Evolutionary conservation across 768 basidiomycete species (phyloP), one percentile per base, ranked within the genome.

Genomic region (Termitomyces titanicus): DNA sequence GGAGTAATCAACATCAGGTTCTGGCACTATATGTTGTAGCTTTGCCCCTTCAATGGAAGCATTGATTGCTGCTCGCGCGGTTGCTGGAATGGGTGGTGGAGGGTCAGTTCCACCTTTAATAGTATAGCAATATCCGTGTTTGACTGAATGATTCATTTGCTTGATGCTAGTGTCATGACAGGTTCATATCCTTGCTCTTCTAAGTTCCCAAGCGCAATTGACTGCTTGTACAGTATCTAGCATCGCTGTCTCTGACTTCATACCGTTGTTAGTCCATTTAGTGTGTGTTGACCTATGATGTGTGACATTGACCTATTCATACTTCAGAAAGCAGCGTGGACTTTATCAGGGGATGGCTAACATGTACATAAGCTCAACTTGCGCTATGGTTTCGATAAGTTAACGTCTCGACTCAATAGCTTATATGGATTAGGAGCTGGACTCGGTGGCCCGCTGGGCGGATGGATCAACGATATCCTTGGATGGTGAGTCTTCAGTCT

Each of bases 31-130:
- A 39, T 76, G 86, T 15, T 98, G 94, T 66, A 96, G 92, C 1
- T 61, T 94, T 39, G 95, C 93, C 39, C 84, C 88, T 9, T 89
- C 86, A 6, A 96, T 98, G 94, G 79, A 83, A 58, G 68, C 78
- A 12, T 79, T 97, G 51, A 92, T 96, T 58, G 77, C 79, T 39
- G 90, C 89, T 53, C 83, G 95, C 12, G 85, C 91, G 3, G 71
- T 97, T 42, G 93, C 94, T 25, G 94, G 94, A 47, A 91, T 92
- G 84, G 94, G 92, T 53, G 92, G 94, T 54, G 94, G 92, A 70
- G 89, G 92, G 85, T 91, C 68, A 71, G 87, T 82, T 39, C 48
- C 59, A 46, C 51, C n/a, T 51, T 55, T 57, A 35, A 66, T 62
- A 54, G 33, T 45, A 44, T 51, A 51, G 58, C 51, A 49, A 53